Evolutionary conservation across 2,329 filamentous ascomycete species (phyloP), one percentile per base, ranked within the genome.

Genomic region (Monilinia polystroma): DNA sequence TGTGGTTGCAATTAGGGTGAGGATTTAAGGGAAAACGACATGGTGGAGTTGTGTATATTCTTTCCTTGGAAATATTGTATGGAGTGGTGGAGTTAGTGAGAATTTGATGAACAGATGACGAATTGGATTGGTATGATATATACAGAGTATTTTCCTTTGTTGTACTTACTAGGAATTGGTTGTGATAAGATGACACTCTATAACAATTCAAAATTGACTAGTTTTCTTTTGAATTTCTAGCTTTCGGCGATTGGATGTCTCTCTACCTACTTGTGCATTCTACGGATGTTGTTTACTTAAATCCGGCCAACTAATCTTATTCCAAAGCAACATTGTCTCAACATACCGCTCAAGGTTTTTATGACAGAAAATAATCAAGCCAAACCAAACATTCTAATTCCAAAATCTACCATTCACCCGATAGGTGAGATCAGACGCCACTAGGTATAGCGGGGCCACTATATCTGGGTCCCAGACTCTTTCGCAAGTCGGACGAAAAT

Each of bases 361-460:
- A 1, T 2, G 16, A 18, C 23, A 29, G 20, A 1, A 47, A 47
- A 20, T 20, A 7, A 20, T 7, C 26, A 32, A 26, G 16, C 26
- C 16, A 47, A 47, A 8, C 18, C 18, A 20, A 47, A n/a, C 8
- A 32, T 10, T 20, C 7, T 5, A 26, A 29, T 18, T 14, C 16
- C 12, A 29, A 52, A 52, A 52, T 29, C 2, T 8, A 38, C 6
- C 12, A 41, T 41, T 20, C 35, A 56, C n/a, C 54, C 54, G 35
- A 56, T 56, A 56, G 35, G 54, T 41, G 54, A 41, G 35, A 41
- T 56, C 12, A 56, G 54, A 56, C 32, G 38, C 6, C 45, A n/a
- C 20, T 45, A 4, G 23, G 2, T 5, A 35, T 8, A 35, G 32
- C 32, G 32, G 32, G 7, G 32, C 1, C 32, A 35, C 32, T 6